These are phyloP conservation scores for Fonsecaea erecta DNA, from an alignment of 2,329 filamentous ascomycete genomes.

Conservation along the genomic window DNA sequence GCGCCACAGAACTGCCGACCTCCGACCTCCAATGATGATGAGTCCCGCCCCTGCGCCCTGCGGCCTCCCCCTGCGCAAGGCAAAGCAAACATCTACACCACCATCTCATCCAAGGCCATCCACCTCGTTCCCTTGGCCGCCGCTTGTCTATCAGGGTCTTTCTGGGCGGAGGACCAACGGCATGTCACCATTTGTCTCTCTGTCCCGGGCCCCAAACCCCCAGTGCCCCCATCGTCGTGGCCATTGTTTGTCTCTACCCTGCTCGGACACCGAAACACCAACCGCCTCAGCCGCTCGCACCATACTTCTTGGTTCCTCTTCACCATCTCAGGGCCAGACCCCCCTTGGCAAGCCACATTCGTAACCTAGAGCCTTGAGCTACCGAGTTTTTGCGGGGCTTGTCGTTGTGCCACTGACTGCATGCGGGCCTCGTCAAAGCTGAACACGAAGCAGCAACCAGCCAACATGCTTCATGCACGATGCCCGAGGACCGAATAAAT, in stretches of 20 bases:
- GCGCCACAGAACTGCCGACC: constrained; percentile 8
- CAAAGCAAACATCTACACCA: neutral
- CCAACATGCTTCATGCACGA: neutral
- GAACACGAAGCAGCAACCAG: constrained; percentile 8
- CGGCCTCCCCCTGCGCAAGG: neutral
- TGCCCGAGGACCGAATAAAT: constrained; percentile 17
- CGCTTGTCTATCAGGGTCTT: neutral
- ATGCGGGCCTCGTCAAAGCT: constrained; percentile 14
- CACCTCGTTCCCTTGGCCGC: neutral
- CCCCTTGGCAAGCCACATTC: constrained; percentile 34
- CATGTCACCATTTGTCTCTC: neutral
- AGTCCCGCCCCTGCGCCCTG: neutral
- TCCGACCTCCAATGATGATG: neutral
- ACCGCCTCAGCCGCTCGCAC: neutral
- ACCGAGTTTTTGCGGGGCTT: constrained; percentile 19
- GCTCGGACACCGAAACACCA: constrained; percentile 15
- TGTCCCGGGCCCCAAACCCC: neutral
- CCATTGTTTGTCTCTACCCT: neutral
- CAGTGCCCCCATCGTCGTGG: neutral
- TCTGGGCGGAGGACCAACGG: neutral
- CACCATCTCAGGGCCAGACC: neutral
- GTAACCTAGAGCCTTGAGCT: constrained; percentile 19
- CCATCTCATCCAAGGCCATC: neutral
- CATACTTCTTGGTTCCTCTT: neutral
- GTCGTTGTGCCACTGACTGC: neutral